phyloP scores from a whole-genome alignment of 306 rosid genomes.

The Pyrus betulifolia region DNA sequence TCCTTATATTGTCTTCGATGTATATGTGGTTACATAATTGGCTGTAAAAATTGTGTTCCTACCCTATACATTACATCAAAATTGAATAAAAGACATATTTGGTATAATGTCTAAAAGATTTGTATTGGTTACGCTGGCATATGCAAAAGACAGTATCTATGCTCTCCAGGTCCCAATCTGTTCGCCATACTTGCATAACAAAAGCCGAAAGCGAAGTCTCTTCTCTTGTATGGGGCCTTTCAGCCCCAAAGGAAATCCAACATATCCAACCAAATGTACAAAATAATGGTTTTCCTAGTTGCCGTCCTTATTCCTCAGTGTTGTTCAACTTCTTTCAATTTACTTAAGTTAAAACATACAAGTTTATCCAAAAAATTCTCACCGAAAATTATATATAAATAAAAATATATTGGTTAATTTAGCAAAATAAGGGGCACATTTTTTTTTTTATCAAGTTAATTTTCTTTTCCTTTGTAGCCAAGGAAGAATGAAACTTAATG shows the following conservation, averaged over 20 bases:
- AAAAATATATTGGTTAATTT: too few species aligned
- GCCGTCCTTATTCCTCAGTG: background rate
- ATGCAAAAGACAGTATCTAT: background rate
- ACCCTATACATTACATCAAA: too few species aligned
- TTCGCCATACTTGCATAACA: background rate
- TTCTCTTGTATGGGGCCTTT: background rate
- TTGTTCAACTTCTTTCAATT: background rate
- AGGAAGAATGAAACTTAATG: background rate
- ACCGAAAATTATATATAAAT: too few species aligned
- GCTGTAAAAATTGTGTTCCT: background rate
- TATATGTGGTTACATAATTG: background rate
- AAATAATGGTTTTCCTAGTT: background rate
- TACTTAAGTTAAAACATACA: background rate
- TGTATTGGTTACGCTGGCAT: background rate
- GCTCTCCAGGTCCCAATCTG: background rate
- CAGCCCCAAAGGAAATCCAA: background rate
- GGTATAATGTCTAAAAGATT: background rate
- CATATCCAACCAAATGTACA: background rate
- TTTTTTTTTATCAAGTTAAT: background rate
- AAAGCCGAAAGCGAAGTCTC: background rate
- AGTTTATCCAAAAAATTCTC: background rate
- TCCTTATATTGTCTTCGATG: background rate
- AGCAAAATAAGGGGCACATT: background rate
- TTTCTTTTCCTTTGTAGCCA: background rate
- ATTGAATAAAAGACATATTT: background rate